Evolutionary conservation across 768 basidiomycete genomes (phyloP), one percentile per base, ranked within the genome.

Genomic region (Termitomyces sp.): DNA sequence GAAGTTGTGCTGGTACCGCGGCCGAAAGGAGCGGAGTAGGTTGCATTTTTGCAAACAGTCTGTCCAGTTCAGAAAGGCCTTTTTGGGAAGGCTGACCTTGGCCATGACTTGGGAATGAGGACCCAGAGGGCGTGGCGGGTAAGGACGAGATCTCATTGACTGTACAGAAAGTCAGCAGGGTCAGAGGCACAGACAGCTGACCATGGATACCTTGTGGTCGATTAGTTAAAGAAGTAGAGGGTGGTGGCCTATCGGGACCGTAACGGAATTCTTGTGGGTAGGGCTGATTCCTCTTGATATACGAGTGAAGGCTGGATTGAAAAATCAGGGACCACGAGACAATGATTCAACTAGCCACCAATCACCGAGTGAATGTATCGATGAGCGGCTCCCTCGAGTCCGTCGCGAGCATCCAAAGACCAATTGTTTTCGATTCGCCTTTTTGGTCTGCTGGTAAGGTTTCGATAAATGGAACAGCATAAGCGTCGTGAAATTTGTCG

Each of bases 261-360:
- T 87, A 89, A 58, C 81, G 78, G 65, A 76, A 89, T 57, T 87
- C 76, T 59, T 89, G 83, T 13, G 90, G 90, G 67, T 92, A 92
- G 10, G 83, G 78, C 18, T 79, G 53, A 52, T 87, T 86, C 64
- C 77, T 75, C 72, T 83, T 84, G 67, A 90, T 79, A 63, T 64
- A 90, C 1, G 76, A 76, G 67, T 86, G 86, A 22, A 91, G 69
- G 63, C 87, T 88, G 48, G 34, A 31, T 49, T 52, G 43, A 46
- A 57, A 41, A 10, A 58, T 58, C 8, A 57, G 54, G 34, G 48
- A 53, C 39, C 46, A n/a, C n/a, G 32, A 24, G 36, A 47, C 26
- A 20, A 52, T 54, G 29, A 58, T 37, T 41, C 32, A 53, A 48
- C 31, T 39, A 27, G 47, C 22, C 37, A 58, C 42, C n/a, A 60